A percentile compares a stretch with the other conserved stretches of the same genome.
phyloP scores from a whole-genome alignment of 768 basidiomycete species.

The Boletus rubropictus region DNA sequence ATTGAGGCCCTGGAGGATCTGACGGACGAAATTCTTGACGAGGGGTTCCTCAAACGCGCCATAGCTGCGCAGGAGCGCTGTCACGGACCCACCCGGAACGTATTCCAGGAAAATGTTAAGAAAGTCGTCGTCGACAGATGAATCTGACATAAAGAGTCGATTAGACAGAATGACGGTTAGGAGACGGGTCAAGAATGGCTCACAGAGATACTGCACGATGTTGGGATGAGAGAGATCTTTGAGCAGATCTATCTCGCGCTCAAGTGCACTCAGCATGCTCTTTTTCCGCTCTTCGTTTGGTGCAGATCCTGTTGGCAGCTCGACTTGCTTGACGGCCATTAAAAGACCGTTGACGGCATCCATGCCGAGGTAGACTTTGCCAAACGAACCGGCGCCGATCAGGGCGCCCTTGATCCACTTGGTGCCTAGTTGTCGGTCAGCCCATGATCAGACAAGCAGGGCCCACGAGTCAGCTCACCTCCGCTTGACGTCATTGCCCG shows the following conservation, averaged over 20 bases:
- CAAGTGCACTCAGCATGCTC: conserved; percentile 86
- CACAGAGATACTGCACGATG: conserved; percentile 97
- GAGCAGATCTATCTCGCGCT: conserved; percentile 90
- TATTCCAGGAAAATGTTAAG: conserved; percentile 98
- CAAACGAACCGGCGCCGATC: conserved; percentile 92
- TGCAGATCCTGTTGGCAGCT: conserved; percentile 76
- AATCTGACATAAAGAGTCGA: conserved; percentile 50
- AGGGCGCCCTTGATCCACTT: conserved; percentile 98
- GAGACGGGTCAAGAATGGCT: conserved; percentile 26
- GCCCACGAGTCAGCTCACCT: conserved; percentile 34
- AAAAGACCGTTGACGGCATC: conserved; percentile 83
- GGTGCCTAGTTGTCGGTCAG: conserved; percentile 45
- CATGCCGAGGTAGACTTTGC: conserved; percentile 94
- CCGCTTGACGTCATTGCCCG: conserved; percentile 52
- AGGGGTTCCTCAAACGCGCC: conserved; percentile 92
- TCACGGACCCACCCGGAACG: conserved; percentile 91
- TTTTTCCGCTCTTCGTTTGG: conserved; percentile 91
- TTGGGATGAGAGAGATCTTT: conserved; percentile 92
- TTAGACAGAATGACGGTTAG: background rate
- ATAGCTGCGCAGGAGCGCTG: conserved; percentile 82
- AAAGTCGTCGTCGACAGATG: conserved; percentile 83
- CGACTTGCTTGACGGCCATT: conserved; percentile 98
- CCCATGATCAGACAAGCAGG: background rate
- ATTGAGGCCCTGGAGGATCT: conserved; percentile 82
- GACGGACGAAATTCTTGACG: conserved; percentile 87